These are phyloP conservation scores for Pestalotiopsis sp. DNA, from an alignment of 2,329 filamentous ascomycete genomes.

Conservation along the genomic window DNA sequence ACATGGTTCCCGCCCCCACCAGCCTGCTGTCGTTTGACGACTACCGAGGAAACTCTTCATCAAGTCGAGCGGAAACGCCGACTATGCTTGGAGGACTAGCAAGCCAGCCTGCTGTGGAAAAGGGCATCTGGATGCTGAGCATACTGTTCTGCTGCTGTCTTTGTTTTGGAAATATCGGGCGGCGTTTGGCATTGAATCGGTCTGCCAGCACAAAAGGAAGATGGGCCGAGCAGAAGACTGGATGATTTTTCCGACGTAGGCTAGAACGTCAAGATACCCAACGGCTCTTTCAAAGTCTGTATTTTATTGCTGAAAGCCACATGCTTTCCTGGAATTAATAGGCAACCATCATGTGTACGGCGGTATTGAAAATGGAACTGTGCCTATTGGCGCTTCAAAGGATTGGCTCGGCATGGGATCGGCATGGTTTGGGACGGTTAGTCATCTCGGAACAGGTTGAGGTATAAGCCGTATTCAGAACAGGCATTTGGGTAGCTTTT, in stretches of 20 bases:
- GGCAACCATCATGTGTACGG: neutral
- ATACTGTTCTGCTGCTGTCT: slow-evolving; percentile 94
- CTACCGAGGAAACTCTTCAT: slow-evolving; percentile 30
- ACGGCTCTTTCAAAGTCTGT: neutral
- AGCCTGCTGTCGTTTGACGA: slow-evolving; percentile 33
- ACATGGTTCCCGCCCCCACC: slow-evolving; percentile 73
- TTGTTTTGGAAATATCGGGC: slow-evolving; percentile 94
- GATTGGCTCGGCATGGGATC: too few species aligned
- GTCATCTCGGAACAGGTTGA: too few species aligned
- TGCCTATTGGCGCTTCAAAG: too few species aligned
- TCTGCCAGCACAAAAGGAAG: slow-evolving; percentile 45
- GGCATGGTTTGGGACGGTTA: too few species aligned
- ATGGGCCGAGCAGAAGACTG: slow-evolving; percentile 36
- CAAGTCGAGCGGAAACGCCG: slow-evolving; percentile 21
- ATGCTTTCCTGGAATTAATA: neutral
- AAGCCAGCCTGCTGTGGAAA: slow-evolving; percentile 67
- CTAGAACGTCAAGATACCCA: neutral
- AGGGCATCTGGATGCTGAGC: slow-evolving; percentile 87
- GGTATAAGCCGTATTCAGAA: too few species aligned
- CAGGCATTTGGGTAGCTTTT: too few species aligned
- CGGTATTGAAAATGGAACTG: neutral
- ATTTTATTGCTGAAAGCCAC: neutral
- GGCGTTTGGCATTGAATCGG: slow-evolving; percentile 67
- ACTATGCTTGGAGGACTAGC: slow-evolving; percentile 55
- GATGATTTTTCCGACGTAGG: neutral